Evolutionary conservation across 2,329 filamentous ascomycete species (phyloP), one percentile per base, ranked within the genome.

Genomic region (Neocatenulostroma microsporum): DNA sequence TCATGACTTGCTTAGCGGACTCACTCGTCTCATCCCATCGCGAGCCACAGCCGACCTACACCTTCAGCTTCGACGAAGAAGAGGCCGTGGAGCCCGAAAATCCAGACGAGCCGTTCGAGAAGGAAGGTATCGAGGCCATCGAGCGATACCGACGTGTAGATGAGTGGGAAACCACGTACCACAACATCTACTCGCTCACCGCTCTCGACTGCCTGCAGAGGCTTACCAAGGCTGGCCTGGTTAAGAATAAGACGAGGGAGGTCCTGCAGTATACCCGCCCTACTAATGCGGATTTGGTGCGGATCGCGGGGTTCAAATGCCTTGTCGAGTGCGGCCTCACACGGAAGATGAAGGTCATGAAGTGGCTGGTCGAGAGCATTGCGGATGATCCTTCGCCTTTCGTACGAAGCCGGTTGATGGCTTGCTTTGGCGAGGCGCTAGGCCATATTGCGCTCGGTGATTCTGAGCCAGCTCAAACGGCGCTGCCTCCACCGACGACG

Each of bases 1-100:
- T 98, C 17, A 82, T 98, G 67, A 66, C 61, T 24, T 75, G 74
- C 25, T 59, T 82, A 4, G 69, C 74, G 4, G 66, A 76, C 43
- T 70, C 73, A 8, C 60, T 80, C 37, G 62, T 72, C 1, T 51
- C 53, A 23, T 55, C 49, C 42, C 41, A 58, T 53, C 37, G 52
- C 3, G 43, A 56, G 33, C 40, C 43, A 20, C 36, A 51, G 32
- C 47, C 47, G 12, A 38, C 45, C 10, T 61, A 54, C 32, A 40
- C 39, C 13, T 51, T 60, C 39, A 58, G 64, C 20, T 61, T 69
- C 30, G 58, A 64, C 39, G 61, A 73, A 20, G 66, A 70, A 39
- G 62, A 67, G 29, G 63, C 68, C 25, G 66, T 68, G 19, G 54
- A 53, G 35, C 41, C 48, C 4, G 44, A 50, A 25, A 52, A 55